These are phyloP conservation scores for Trichophyton rubrum DNA, from an alignment of 2,329 filamentous ascomycete species.

Conservation along the genomic window DNA sequence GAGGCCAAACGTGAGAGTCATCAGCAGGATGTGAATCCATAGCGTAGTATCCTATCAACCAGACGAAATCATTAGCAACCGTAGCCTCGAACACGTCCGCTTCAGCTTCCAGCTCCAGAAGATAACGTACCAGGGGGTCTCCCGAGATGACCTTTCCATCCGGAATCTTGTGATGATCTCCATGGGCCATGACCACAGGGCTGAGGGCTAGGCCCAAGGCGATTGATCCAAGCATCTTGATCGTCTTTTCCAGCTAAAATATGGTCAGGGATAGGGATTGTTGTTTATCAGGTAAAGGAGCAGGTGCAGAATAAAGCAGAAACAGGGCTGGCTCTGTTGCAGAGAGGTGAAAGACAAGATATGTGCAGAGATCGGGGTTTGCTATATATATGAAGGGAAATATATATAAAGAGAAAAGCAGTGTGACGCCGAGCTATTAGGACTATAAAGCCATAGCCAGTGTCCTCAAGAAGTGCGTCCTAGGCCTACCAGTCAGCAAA, in stretches of 20 bases:
- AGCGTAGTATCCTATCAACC: constrained; percentile 55
- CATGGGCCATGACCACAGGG: constrained; percentile 26
- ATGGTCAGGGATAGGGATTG: not conserved
- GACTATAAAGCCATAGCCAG: not conserved
- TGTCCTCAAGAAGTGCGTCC: not conserved
- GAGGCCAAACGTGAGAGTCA: constrained; percentile 77
- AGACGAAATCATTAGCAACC: not conserved
- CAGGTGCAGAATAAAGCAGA: not conserved
- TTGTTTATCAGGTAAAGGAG: not conserved
- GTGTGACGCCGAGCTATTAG: not conserved
- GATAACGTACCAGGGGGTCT: constrained; percentile 28
- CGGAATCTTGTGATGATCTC: constrained; percentile 47
- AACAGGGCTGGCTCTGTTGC: not conserved
- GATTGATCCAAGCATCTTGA: not conserved
- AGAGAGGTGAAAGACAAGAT: not conserved
- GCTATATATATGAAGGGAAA: not conserved
- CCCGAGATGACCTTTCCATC: constrained; percentile 43
- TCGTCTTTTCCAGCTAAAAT: not conserved
- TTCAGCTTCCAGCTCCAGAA: constrained; percentile 47
- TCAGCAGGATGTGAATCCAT: constrained; percentile 88
- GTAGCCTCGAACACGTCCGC: not conserved
- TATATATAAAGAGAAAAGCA: not conserved
- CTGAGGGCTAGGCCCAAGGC: not conserved
- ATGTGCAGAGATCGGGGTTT: not conserved
- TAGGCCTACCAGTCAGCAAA: not conserved